phyloP scores from a whole-genome alignment of 345 rosid species.

The Syzygium jambos region DNA sequence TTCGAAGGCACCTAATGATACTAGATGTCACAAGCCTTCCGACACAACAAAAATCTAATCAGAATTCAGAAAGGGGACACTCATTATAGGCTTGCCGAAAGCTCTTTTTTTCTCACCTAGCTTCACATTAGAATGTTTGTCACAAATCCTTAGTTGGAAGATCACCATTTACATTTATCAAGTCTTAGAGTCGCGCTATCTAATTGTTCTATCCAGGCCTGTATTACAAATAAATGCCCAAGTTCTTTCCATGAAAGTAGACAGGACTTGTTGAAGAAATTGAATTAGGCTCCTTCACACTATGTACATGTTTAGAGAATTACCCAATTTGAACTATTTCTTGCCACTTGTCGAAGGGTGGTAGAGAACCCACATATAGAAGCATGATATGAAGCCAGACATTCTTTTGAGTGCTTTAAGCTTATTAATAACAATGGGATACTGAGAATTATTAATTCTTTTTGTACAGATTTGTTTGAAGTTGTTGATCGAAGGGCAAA shows the following conservation, averaged over 20 bases:
- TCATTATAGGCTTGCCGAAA: not conserved
- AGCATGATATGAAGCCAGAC: not conserved
- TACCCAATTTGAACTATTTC: not conserved
- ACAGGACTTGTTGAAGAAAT: not conserved
- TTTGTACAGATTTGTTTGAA: conserved; percentile 73
- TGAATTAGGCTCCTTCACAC: not conserved
- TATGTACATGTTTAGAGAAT: not conserved
- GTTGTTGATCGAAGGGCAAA: conserved; percentile 96
- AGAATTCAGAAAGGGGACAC: not conserved
- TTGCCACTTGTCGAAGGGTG: not conserved
- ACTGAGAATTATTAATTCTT: not conserved
- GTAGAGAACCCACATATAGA: not conserved
- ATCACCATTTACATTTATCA: not conserved
- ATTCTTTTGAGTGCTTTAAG: not conserved
- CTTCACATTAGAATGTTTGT: not conserved
- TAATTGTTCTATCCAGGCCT: not conserved
- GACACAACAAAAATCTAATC: not conserved
- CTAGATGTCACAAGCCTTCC: not conserved
- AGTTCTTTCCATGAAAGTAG: not conserved
- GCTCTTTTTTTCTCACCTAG: not conserved
- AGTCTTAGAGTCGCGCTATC: not conserved
- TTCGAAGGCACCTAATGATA: not conserved
- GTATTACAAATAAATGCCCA: not conserved
- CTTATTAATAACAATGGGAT: not conserved
- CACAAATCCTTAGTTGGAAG: not conserved